Base-by-base conservation (phyloP, 257 asterid species). In the Nicotiana obtusifolia region DNA sequence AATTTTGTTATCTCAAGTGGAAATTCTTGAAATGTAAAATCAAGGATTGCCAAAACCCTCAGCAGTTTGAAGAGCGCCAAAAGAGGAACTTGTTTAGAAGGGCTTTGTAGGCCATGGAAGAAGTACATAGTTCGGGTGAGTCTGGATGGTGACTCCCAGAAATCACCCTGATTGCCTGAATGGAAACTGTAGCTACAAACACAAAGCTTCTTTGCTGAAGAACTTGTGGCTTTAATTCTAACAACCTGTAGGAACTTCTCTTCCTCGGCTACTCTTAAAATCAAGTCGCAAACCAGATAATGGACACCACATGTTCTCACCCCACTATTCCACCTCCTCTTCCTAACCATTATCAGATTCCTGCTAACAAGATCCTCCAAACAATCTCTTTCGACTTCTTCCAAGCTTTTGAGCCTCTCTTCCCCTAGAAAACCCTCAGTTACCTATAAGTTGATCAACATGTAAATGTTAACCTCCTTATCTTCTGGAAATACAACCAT, bases 391-490 rank as follows among this genome's bases (percentile, higher is more conserved):
- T 37, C 82, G 9, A 56, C 73, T 17, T 33, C 33, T 37, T 78
- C 73, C 16, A 59, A 41, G 22, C 59, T 60, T 11, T 35, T 59
- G 11, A 10, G 1, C 13, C 81, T 62, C 8, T 6, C 10, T 19
- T 33, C 8, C 24, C 31, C 14, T 26, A 78, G 30, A 14, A 78
- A 78, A 9, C 82, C 82, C 37, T 78, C 82, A 6, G 82, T 56
- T 2, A 78, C 57, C 82, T 47, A 78, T 33, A 78, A 59, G 19
- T 68, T 52, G 7, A 60, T 61, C 82, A 80, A 26, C 22, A n/a
- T n/a, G n/a, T n/a, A n/a, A n/a, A n/a, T n/a, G n/a, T n/a, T n/a
- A n/a, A n/a, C n/a, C n/a, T n/a, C n/a, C n/a, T n/a, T n/a, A n/a
- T n/a, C n/a, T n/a, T n/a, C n/a, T n/a, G n/a, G n/a, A n/a, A n/a